phyloP scores from a whole-genome alignment of 2,329 filamentous ascomycete genomes.

The Oidium heveae region DNA sequence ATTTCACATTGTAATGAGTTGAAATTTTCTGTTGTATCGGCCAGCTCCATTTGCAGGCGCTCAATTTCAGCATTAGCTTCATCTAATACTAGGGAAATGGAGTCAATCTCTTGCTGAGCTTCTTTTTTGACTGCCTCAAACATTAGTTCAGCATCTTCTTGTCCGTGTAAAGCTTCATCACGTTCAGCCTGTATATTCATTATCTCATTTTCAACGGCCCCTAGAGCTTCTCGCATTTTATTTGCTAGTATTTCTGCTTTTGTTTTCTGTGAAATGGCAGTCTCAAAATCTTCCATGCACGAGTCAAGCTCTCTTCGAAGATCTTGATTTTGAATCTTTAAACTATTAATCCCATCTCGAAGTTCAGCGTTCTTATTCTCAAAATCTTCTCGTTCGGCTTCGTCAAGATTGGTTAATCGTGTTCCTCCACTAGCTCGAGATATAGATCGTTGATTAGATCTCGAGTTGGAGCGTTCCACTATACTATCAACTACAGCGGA shows the following conservation, averaged over 20 bases:
- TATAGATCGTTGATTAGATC: slow-evolving; percentile 46
- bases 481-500: slow-evolving; percentile 63
- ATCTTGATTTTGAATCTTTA: slow-evolving; percentile 76
- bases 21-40: slow-evolving; percentile 64
- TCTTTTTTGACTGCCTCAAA: slow-evolving; percentile 36
- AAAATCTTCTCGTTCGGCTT: slow-evolving; percentile 61
- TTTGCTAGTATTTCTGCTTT: slow-evolving; percentile 31
- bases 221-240: slow-evolving; percentile 56
- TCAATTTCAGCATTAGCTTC: slow-evolving; percentile 46
- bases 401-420: slow-evolving; percentile 24
- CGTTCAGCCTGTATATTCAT: slow-evolving; percentile 59
- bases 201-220: slow-evolving; percentile 55
- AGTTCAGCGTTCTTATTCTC: slow-evolving; percentile 65
- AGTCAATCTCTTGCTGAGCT: slow-evolving; percentile 39
- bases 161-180: slow-evolving; percentile 54
- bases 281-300: slow-evolving; percentile 56
- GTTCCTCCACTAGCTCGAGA: slow-evolving; percentile 34
- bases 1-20: slow-evolving; percentile 82
- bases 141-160: slow-evolving; percentile 28
- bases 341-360: slow-evolving; percentile 63
- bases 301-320: slow-evolving; percentile 61
- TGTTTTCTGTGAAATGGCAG: slow-evolving; percentile 35
- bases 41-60: slow-evolving; percentile 43
- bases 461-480: slow-evolving; percentile 78
- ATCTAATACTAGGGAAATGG: slow-evolving; percentile 45